Base-by-base conservation (phyloP, 306 rosid species). In the Trifolium repens region DNA sequence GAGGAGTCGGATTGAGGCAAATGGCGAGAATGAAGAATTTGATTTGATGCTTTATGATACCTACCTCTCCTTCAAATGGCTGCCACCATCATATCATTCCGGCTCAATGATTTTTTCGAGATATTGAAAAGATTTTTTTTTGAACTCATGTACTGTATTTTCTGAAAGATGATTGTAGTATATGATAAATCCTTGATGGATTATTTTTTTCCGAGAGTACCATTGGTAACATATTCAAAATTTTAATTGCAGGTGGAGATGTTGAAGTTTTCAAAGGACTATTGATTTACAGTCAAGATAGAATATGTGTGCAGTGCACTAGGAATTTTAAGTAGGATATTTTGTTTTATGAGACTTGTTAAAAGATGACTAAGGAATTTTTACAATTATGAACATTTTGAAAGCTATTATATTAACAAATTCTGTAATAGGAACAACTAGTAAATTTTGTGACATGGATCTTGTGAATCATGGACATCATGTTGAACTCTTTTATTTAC, bases 21-120 rank as follows among this genome's bases (percentile, higher is more conserved):
- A 7, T 6, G 9, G 9, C 5, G 8, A 7, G 42, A 7, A 37
- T 37, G 42, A 37, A 37, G 9, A 7, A 37, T 37, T 37, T 37
- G 40, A 4, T 32, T 32, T 32, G 53, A 52, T 52, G 65, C 15
- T 43, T 46, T 32, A 59, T 2, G 65, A 64, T 55, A 19, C 32
- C 34, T 82, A 91, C 97, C 94, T 91, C 86, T 0, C 88, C 91
- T 63, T 91, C 97, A 49, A 91, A 87, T 5, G 97, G n/a, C n/a
- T n/a, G n/a, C n/a, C n/a, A n/a, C 89, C 40, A 91, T 79, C 62
- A 94, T 92, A 83, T 91, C 97, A 44, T 91, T 94, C 62, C 89
- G 97, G n/a, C n/a, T n/a, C n/a, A n/a, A n/a, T n/a, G n/a, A n/a
- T n/a, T 63, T 91, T 94, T 8, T 94, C 89, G 86, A 85, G 87